Conservation (phyloP, 306 rosid genomes). For the Fagus sylvatica region DNA sequence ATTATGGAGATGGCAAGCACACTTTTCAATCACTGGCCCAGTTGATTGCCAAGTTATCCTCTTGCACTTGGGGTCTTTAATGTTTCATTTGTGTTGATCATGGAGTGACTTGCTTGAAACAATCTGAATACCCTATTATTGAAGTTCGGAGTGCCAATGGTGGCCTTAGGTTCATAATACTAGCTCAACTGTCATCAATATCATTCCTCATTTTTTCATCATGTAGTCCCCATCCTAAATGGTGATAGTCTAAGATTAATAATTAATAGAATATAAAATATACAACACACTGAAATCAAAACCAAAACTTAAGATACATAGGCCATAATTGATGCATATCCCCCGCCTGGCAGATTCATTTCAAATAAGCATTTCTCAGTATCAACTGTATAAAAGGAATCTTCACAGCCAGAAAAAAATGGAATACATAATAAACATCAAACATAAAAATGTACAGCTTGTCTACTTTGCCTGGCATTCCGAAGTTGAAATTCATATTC, state of each 20-base stretch:
- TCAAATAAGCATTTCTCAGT: not conserved
- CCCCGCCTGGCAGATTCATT: not conserved
- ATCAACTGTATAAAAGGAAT: not conserved
- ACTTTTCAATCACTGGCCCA: not conserved
- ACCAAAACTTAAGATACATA: not conserved
- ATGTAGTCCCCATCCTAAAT: too few species aligned
- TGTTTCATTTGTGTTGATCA: too few species aligned
- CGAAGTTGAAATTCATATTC: constrained; percentile 51
- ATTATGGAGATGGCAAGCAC: too few species aligned
- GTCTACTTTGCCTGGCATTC: constrained; percentile 17
- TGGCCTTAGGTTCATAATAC: too few species aligned
- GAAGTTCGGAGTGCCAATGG: not conserved
- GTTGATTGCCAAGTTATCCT: not conserved
- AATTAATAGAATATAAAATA: too few species aligned
- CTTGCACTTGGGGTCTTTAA: too few species aligned
- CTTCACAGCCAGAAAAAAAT: not conserved
- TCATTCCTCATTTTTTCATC: too few species aligned
- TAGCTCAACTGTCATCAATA: too few species aligned
- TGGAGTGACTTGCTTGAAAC: not conserved
- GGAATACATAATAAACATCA: not conserved
- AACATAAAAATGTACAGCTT: not conserved
- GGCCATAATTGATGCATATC: not conserved
- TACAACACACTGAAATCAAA: not conserved
- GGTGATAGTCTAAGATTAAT: too few species aligned
- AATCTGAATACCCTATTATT: not conserved